phyloP scores from a whole-genome alignment of 148 eudicot genomes.

The Fagopyrum homotropicum region DNA sequence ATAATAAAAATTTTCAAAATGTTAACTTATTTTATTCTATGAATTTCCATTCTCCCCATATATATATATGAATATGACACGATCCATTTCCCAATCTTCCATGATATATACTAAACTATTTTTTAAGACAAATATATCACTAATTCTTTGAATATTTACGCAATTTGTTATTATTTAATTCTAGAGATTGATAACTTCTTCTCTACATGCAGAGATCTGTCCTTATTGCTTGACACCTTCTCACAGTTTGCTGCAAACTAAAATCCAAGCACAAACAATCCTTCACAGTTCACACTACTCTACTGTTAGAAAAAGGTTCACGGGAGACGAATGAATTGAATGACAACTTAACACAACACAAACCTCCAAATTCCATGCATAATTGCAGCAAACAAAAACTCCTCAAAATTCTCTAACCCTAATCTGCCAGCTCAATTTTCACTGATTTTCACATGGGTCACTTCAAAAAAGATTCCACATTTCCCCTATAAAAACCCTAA shows the following conservation, averaged over 20 bases:
- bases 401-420: neutral
- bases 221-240: neutral
- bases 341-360: neutral
- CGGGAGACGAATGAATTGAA: neutral
- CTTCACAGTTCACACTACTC: constrained; percentile 1
- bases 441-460: constrained; percentile 1
- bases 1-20: too few species aligned
- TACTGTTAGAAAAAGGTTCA: neutral
- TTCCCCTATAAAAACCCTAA: neutral
- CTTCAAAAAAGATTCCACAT: neutral
- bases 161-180: neutral
- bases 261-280: neutral
- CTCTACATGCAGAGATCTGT: too few species aligned
- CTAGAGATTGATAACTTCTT: neutral
- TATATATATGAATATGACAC: too few species aligned
- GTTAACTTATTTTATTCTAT: too few species aligned
- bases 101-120: neutral
- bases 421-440: neutral
- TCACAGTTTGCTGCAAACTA: neutral
- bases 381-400: neutral
- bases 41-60: too few species aligned
- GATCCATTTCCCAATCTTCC: too few species aligned
- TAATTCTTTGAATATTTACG: neutral
- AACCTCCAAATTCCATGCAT: constrained; percentile 1
- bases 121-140: neutral